These are phyloP conservation scores for Codiaeum variegatum DNA, from an alignment of 441 rosid genomes.

Conservation along the genomic window DNA sequence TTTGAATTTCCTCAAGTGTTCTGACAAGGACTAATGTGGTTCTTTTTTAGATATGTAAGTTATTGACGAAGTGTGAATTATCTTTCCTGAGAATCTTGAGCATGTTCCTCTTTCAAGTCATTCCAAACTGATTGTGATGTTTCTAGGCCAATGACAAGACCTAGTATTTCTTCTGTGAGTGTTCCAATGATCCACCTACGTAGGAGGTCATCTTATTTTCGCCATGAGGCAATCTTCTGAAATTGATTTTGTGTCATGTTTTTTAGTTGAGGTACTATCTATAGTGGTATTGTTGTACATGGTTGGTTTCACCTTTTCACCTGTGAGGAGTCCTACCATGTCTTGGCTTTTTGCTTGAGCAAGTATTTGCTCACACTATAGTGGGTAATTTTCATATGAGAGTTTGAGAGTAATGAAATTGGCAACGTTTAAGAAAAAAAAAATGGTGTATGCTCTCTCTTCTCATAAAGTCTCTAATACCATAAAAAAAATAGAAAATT, in stretches of 20 bases:
- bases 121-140: background rate
- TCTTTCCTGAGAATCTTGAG: background rate
- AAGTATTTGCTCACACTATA: background rate
- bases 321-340: background rate
- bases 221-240: background rate
- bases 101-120: background rate
- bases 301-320: background rate
- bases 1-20: no score
- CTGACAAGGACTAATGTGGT: no score
- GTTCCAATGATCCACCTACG: background rate
- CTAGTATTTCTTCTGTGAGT: background rate
- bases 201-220: background rate
- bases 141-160: background rate
- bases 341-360: background rate
- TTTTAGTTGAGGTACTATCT: background rate
- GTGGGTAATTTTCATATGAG: background rate
- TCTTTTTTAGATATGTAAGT: no score
- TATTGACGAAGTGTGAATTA: no score
- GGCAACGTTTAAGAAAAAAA: background rate
- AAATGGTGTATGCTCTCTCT: background rate
- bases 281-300: background rate
- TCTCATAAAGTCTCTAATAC: background rate
- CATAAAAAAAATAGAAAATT: background rate
- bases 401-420: no score
- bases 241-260: background rate